Percentiles rank a stretch among this genome's conserved stretches.
These are phyloP conservation scores for Fonsecaea nubica DNA, from an alignment of 2,329 filamentous ascomycete genomes.

Conservation along the genomic window DNA sequence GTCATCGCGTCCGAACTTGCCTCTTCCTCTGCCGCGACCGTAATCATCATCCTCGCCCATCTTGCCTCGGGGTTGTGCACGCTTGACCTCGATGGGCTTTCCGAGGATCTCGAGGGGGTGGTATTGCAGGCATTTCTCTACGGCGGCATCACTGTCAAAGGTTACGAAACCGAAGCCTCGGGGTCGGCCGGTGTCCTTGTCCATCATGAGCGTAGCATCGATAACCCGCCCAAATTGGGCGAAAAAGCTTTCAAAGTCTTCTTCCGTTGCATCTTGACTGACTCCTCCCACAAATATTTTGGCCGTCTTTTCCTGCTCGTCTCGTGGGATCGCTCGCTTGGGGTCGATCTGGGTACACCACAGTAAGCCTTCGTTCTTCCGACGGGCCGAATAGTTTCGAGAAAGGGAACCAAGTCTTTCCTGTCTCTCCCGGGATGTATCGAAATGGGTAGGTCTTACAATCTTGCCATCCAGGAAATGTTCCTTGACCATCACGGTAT, in stretches of 20 bases:
- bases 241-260: constrained; percentile 96
- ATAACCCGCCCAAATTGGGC: constrained; percentile 94
- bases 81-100: constrained; percentile 98
- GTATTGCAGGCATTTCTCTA: constrained; percentile 84
- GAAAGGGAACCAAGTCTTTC: constrained; percentile 32
- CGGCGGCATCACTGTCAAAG: constrained; percentile 93
- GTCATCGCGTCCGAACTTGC: constrained; percentile 48
- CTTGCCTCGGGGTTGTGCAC: constrained; percentile 93
- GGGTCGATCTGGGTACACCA: constrained; percentile 78
- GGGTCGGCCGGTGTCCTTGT: constrained; percentile 97
- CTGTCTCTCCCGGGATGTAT: constrained; percentile 38
- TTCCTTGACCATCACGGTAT: constrained; percentile 99
- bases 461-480: constrained; percentile 98
- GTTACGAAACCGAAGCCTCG: constrained; percentile 98
- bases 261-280: constrained; percentile 93
- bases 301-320: constrained; percentile 97
- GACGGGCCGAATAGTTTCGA: constrained; percentile 6
- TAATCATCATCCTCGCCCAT: constrained; percentile 84
- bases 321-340: constrained; percentile 93
- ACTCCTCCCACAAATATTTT: constrained; percentile 99
- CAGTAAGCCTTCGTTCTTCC: constrained; percentile 40
- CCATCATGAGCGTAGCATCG: constrained; percentile 99
- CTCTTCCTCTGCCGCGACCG: constrained; percentile 59
- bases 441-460: constrained; percentile 62
- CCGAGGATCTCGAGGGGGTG: constrained; percentile 85